Conservation (phyloP, 2,329 filamentous ascomycete species). For the Verticillium dahliae region DNA sequence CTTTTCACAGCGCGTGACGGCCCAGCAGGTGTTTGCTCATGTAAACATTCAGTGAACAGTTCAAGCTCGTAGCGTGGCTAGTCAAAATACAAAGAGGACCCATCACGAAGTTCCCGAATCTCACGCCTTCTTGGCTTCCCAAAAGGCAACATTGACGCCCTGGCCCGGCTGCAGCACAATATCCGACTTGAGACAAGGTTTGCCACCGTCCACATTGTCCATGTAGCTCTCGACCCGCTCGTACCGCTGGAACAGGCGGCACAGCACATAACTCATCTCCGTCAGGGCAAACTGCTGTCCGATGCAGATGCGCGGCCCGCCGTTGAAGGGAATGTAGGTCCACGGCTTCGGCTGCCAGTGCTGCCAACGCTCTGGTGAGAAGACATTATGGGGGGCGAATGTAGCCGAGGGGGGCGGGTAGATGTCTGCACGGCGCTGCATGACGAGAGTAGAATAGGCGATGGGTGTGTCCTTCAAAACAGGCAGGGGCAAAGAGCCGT, state of each 20-base stretch:
- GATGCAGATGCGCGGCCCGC: conserved; percentile 67
- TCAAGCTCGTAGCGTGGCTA: background rate
- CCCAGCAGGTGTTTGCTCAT: background rate
- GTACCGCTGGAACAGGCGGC: conserved; percentile 67
- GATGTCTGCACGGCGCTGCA: conserved; percentile 64
- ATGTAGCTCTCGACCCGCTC: conserved; percentile 54
- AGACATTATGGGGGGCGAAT: conserved; percentile 41
- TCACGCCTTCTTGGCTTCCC: conserved; percentile 30
- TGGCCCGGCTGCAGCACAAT: conserved; percentile 54
- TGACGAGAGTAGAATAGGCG: conserved; percentile 60
- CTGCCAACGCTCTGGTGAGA: conserved; percentile 62
- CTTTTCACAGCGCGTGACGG: no score
- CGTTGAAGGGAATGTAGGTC: conserved; percentile 72
- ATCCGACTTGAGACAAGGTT: conserved; percentile 48
- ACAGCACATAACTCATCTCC: conserved; percentile 68
- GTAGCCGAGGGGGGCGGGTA: conserved; percentile 45
- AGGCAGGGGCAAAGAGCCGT: conserved; percentile 55
- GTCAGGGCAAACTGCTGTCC: conserved; percentile 78
- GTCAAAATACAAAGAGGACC: no score
- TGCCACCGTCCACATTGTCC: conserved; percentile 45
- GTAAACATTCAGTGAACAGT: background rate
- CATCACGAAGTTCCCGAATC: no score
- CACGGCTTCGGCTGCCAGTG: conserved; percentile 58
- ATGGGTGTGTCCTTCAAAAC: conserved; percentile 61
- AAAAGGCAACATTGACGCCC: conserved; percentile 52